Base-by-base conservation (phyloP, 2,329 filamentous ascomycete species). In the Sporothrix inflata region DNA sequence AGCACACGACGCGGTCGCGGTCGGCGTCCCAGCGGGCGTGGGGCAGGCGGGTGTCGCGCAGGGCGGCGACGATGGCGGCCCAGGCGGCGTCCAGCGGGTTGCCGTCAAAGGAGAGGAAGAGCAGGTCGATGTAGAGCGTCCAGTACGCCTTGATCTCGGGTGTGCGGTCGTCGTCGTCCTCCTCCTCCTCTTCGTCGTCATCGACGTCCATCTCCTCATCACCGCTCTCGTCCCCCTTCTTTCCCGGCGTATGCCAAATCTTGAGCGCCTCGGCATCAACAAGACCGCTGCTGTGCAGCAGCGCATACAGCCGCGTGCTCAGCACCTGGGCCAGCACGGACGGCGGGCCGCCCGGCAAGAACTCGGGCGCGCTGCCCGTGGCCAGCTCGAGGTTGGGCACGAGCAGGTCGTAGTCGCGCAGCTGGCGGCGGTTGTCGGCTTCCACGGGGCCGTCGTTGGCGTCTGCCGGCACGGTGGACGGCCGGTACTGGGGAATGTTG, bases 361-460 rank as follows among this genome's bases (percentile, higher is more conserved):
- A 94, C 27, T 91, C 88, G 2, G 95, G 94, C 7, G 94, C 92
- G 79, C 92, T 97, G 47, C 96, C 96, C 0, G 96, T 99, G 45
- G 91, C 92, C 42, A 99, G 84, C 79, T 98, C 96, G 71, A 99
- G 89, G 79, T 99, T 99, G 1, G 96, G 95, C 1, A 99, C 94
- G 2, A 99, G 84, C 16, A 99, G 84, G 77, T 93, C 90, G 78
- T 89, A 87, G 72, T 89, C 87, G 73, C 83, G 84, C 71, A 89
- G 82, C 80, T 89, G 89, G 76, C 76, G 78, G 77, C 75, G 80
- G 77, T 75, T 76, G 68, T 74, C 77, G 69, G 57, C 78, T 4
- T 73, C 72, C 51, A 45, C 66, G 4, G 24, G 67, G 16, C 19
- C n/a, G 49, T n/a, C n/a, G n/a, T n/a, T n/a, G n/a, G n/a, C n/a